Base-by-base conservation (phyloP, 257 asterid genomes). In the Nemophila menziesii region DNA sequence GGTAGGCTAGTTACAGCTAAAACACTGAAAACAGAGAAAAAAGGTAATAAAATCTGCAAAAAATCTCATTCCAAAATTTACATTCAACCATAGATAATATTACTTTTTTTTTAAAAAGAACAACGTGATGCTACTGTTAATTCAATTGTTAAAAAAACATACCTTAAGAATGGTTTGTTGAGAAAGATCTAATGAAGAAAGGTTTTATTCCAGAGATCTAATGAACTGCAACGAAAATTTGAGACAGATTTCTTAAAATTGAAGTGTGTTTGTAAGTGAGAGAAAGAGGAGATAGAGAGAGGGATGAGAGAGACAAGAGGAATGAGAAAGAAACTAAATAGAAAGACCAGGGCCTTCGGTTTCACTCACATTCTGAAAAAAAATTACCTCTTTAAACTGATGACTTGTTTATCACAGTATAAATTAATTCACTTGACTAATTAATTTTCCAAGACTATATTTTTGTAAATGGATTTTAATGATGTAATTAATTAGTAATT, bases 271-370 rank as follows among this genome's bases (percentile, higher is more conserved):
- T 29, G 36, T 7, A 13, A 2, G 36, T 29, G 36, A 7, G 36
- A 4, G 54, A 46, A 16, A 23, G 41, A 13, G 47, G 37, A 19
- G 66, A 46, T 67, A 58, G 64, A 57, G 64, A 48, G 44, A 45
- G 52, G n/a, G n/a, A n/a, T n/a, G n/a, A n/a, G n/a, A n/a, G n/a
- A n/a, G n/a, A n/a, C n/a, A n/a, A n/a, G n/a, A n/a, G n/a, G n/a
- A n/a, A n/a, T 20, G 37, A 46, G 68, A 20, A 54, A 61, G 48
- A 62, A 29, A 56, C 59, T 65, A 58, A 58, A 58, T 56, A 63
- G 74, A 52, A 67, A 48, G 66, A 64, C 55, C 64, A 60, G 62
- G 56, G 62, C 19, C 39, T 49, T 54, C 47, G 23, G 59, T 55
- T 54, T 22, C 37, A 55, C 39, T 5, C 15, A 20, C 41, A 38